These are phyloP conservation scores for Rosellinia necatrix DNA, from an alignment of 2,329 filamentous ascomycete genomes.

Conservation along the genomic window DNA sequence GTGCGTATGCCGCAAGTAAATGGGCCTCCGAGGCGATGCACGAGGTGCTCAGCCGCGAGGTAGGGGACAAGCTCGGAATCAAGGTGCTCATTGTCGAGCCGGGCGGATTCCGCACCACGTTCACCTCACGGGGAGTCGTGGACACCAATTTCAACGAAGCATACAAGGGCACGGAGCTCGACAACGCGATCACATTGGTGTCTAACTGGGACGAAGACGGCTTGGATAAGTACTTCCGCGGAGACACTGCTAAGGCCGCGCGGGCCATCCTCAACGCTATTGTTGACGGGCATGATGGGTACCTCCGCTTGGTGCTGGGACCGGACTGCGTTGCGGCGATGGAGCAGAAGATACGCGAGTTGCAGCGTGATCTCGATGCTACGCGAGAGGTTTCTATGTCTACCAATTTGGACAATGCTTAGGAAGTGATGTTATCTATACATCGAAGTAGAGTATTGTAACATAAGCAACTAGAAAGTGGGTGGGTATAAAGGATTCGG, in stretches of 20 bases:
- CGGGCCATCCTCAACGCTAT: conserved; percentile 19
- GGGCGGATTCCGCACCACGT: conserved; percentile 21
- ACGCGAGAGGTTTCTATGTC: conserved; percentile 20
- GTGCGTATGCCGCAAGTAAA: conserved; percentile 23
- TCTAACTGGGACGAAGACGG: conserved; percentile 6
- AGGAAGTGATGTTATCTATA: conserved; percentile 9
- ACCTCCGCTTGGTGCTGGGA: conserved; percentile 18
- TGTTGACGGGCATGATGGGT: conserved; percentile 21
- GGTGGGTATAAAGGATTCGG: too few relatives aligned
- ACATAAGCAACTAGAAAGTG: too few relatives aligned
- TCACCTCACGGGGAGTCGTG: conserved; percentile 13
- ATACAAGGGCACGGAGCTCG: conserved; percentile 22
- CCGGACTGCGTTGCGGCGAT: conserved; percentile 20
- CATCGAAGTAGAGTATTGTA: neutral
- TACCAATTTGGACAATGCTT: conserved; percentile 15
- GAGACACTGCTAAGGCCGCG: conserved; percentile 20
- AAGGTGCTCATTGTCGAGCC: conserved; percentile 25
- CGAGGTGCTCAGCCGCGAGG: conserved; percentile 21
- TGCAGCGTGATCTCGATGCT: conserved; percentile 18
- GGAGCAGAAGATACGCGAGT: conserved; percentile 20
- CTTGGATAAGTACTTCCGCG: conserved; percentile 13
- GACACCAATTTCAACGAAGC: conserved; percentile 14
- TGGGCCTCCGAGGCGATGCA: conserved; percentile 23
- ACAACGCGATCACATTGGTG: conserved; percentile 10
- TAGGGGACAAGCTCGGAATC: conserved; percentile 19